Percentiles rank a stretch among this genome's conserved stretches.
Conservation (phyloP, 140 eudicot species). For the Erigeron philadelphicus region DNA sequence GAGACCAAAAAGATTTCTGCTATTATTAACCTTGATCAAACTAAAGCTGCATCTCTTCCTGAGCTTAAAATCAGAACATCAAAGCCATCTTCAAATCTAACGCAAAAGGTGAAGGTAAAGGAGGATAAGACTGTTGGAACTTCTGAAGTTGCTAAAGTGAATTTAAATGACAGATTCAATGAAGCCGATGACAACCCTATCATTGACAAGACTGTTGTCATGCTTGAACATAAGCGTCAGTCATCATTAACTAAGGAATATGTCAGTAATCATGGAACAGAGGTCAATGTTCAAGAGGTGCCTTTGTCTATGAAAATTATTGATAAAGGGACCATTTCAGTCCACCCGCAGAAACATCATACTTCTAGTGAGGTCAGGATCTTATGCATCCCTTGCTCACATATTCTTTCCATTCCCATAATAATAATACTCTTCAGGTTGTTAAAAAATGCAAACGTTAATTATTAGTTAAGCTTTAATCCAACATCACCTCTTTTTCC, state of each 20-base stretch:
- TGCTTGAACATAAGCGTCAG: constrained; percentile 69
- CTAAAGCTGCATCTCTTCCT: constrained; percentile 60
- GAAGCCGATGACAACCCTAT: constrained; percentile 54
- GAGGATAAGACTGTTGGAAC: constrained; percentile 30
- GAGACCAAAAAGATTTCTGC: constrained; percentile 63
- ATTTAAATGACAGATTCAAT: constrained; percentile 21
- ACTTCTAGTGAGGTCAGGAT: constrained; percentile 43
- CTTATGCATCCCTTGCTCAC: constrained; percentile 9
- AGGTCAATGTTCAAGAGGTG: constrained; percentile 34
- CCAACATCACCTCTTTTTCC: background rate
- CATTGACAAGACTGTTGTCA: constrained; percentile 73
- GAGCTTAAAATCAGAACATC: constrained; percentile 53
- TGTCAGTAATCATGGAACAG: constrained; percentile 24
- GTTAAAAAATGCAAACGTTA: constrained; percentile 2
- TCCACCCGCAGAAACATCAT: constrained; percentile 34
- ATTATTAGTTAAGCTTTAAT: constrained; percentile 13
- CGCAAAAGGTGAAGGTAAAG: constrained; percentile 38
- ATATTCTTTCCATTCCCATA: background rate
- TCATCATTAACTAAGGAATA: constrained; percentile 34
- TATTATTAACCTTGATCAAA: constrained; percentile 42
- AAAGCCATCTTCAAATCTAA: constrained; percentile 31
- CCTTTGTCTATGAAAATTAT: constrained; percentile 41
- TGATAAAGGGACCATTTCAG: constrained; percentile 34
- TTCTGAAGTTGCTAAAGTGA: constrained; percentile 31
- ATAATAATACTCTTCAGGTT: background rate